Evolutionary conservation across 2,329 filamentous ascomycete species (phyloP).

Genomic region (Colletotrichum neosansevieriae): DNA sequence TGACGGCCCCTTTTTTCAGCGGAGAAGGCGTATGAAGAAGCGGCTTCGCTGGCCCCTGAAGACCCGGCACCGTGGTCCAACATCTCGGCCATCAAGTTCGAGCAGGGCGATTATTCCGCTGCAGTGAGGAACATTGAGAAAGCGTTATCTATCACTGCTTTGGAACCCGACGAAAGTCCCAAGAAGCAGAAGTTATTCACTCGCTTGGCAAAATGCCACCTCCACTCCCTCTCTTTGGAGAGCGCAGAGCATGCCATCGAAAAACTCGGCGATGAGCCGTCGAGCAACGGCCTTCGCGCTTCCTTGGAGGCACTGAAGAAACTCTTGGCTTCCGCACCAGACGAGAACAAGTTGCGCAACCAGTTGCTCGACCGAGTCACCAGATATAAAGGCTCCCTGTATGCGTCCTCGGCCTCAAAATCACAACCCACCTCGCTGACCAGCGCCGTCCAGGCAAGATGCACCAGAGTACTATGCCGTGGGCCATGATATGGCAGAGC

Average conservation of each 20-base stretch:
- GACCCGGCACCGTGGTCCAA: slow-evolving; percentile 36
- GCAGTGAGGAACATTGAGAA: slow-evolving; percentile 32
- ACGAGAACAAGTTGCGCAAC: slow-evolving; percentile 13
- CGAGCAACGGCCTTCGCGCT: neutral
- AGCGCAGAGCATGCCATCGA: slow-evolving; percentile 31
- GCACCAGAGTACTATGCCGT: slow-evolving; percentile 41
- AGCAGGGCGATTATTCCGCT: slow-evolving; percentile 41
- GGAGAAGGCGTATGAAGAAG: neutral
- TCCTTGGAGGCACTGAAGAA: neutral
- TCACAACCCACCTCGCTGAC: neutral
- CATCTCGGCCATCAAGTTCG: slow-evolving; percentile 43
- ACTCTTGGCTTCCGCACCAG: neutral
- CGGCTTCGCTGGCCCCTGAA: neutral
- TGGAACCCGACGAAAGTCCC: neutral
- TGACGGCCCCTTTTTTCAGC: neutral
- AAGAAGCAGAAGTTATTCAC: neutral
- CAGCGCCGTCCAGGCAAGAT: slow-evolving; percentile 17
- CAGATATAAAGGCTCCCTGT: slow-evolving; percentile 39
- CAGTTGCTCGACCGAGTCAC: slow-evolving; percentile 41
- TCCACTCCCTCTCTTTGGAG: slow-evolving; percentile 34
- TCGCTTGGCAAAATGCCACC: slow-evolving; percentile 41
- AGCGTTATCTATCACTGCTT: neutral
- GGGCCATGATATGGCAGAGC: slow-evolving; percentile 41
- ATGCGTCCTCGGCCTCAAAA: neutral
- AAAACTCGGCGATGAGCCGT: slow-evolving; percentile 15